Conservation (phyloP, 495 filamentous ascomycete species). For the Glutinoglossum americanum region DNA sequence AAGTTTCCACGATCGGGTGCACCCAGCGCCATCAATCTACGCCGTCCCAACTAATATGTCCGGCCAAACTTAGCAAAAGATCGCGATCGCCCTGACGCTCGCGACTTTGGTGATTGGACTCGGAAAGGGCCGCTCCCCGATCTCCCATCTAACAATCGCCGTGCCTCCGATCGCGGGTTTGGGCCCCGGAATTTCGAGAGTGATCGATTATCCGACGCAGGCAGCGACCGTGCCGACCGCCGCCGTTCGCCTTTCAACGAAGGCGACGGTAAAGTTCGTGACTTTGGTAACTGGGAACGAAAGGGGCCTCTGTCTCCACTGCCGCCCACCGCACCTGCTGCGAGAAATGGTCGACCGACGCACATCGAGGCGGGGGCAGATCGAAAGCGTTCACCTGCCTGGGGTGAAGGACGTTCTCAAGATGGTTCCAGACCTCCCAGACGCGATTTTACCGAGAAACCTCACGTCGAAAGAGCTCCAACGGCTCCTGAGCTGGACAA, state of each 20-base stretch:
- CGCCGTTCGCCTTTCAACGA: conserved; percentile 21
- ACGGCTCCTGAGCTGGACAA: conserved; percentile 74
- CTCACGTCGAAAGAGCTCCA: conserved; percentile 36
- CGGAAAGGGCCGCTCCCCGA: conserved; percentile 77
- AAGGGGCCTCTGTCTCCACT: conserved; percentile 73
- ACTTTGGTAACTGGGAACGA: conserved; percentile 87
- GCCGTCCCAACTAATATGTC: not conserved
- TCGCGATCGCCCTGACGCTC: conserved; percentile 26
- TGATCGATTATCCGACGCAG: conserved; percentile 18
- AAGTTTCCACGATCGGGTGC: conserved; percentile 17
- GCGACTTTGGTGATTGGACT: conserved; percentile 64
- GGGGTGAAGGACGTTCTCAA: conserved; percentile 66
- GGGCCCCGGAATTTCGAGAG: conserved; percentile 20
- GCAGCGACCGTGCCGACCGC: conserved; percentile 22
- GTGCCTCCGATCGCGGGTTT: conserved; percentile 23
- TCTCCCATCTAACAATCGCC: conserved; percentile 27
- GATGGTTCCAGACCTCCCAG: conserved; percentile 67
- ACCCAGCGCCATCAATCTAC: not conserved
- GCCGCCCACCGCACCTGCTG: conserved; percentile 25
- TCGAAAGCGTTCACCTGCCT: conserved; percentile 52
- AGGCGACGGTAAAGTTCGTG: conserved; percentile 64
- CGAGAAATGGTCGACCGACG: conserved; percentile 12
- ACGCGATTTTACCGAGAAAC: conserved; percentile 53
- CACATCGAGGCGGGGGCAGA: conserved; percentile 42
- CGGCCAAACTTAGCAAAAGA: not conserved